Percentiles rank a stretch among this genome's conserved stretches.
These are phyloP conservation scores for Rhizoclosmatium sp. DNA, from an alignment of 192 early-diverging fungal genomes.

Conservation along the genomic window DNA sequence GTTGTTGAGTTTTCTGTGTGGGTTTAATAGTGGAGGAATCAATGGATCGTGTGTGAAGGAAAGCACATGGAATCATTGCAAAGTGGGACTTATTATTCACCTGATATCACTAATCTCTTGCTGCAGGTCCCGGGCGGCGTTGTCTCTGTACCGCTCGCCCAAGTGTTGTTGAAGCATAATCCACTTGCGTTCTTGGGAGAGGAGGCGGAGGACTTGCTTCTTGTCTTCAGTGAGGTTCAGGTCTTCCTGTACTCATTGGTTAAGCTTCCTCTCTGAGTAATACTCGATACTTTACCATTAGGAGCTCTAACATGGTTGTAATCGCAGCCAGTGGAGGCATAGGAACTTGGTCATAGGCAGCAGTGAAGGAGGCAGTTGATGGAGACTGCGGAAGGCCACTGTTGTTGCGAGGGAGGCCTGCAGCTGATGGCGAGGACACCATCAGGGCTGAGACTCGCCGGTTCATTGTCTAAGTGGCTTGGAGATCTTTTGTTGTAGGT, in stretches of 20 bases:
- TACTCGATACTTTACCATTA: constrained; percentile 47
- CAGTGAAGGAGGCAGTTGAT: constrained; percentile 10
- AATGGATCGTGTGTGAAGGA: background rate
- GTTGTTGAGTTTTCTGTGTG: constrained; percentile 42
- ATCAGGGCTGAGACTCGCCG: constrained; percentile 9
- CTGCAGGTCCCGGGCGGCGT: constrained; percentile 45
- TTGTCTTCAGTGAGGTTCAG: constrained; percentile 62
- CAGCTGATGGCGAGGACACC: constrained; percentile 3
- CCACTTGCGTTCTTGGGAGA: constrained; percentile 58
- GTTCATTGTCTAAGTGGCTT: background rate
- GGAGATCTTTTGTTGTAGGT: background rate
- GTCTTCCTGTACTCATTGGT: constrained; percentile 47
- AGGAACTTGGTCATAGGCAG: constrained; percentile 31
- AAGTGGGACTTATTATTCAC: background rate
- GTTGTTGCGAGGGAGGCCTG: background rate
- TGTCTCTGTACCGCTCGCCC: constrained; percentile 53
- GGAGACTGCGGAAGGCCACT: background rate
- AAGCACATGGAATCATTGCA: background rate
- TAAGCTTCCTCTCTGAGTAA: background rate
- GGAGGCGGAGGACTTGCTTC: constrained; percentile 50
- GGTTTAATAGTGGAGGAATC: background rate
- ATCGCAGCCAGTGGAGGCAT: constrained; percentile 51
- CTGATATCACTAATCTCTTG: constrained; percentile 52
- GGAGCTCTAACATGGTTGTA: constrained; percentile 58
- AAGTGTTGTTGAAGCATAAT: constrained; percentile 59